phyloP scores from a whole-genome alignment of 23 red algal species.

The Gracilaria gracilis region DNA sequence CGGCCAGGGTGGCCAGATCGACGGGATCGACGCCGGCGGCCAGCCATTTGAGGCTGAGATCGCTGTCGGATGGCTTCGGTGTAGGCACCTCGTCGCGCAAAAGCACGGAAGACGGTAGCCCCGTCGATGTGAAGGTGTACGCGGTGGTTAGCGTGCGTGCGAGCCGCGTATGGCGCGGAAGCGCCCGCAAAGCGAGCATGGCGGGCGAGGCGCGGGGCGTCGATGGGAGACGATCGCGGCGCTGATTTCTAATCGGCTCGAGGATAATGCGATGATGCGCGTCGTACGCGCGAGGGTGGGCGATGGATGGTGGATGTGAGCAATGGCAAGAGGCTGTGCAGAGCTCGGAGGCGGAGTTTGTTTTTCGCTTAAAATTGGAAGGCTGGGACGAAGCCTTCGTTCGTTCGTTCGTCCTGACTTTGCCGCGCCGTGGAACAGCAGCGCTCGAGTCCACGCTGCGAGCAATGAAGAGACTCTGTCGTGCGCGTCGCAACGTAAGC shows the following conservation, averaged over 20 bases:
- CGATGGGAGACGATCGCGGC: background rate
- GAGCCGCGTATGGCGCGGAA: background rate
- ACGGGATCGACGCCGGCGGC: conserved; percentile 68
- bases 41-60: conserved; percentile 63
- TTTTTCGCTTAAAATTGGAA: background rate
- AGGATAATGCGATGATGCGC: background rate
- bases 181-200: conserved; percentile 6
- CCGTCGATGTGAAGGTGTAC: conserved; percentile 22
- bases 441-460: too few relatives aligned
- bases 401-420: too few relatives aligned
- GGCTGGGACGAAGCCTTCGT: too few relatives aligned
- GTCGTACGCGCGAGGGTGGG: background rate
- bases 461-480: too few relatives aligned
- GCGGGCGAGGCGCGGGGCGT: background rate
- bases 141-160: background rate
- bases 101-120: conserved; percentile 15
- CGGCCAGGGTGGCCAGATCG: conserved; percentile 52
- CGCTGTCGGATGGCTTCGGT: conserved; percentile 11
- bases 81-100: background rate
- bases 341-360: background rate
- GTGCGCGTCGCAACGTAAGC: too few relatives aligned
- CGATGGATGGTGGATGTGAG: too few relatives aligned
- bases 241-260: background rate
- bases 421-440: too few relatives aligned
- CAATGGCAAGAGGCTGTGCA: too few relatives aligned